Evolutionary conservation across 2,329 filamentous ascomycete genomes (phyloP).

Genomic region (Penicillium digitatum): DNA sequence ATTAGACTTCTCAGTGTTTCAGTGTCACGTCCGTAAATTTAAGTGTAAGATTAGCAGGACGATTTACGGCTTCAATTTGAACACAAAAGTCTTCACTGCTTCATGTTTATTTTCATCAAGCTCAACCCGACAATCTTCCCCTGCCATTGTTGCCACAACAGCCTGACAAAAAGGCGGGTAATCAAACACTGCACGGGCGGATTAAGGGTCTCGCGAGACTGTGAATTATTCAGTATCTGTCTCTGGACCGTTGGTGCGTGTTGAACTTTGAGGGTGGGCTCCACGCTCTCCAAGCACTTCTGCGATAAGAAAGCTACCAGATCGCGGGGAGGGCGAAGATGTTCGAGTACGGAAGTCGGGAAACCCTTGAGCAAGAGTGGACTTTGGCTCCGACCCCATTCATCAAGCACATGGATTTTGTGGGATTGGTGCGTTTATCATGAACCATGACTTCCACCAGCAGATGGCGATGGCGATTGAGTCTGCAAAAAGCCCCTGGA

Average conservation of each 20-base stretch:
- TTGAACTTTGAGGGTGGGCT: constrained; percentile 55
- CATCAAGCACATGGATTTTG: no score
- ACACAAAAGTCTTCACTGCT: constrained; percentile 13
- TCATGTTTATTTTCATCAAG: constrained; percentile 10
- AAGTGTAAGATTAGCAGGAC: neutral
- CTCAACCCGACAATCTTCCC: neutral
- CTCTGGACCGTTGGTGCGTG: constrained; percentile 52
- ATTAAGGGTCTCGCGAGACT: neutral
- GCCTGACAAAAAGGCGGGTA: constrained; percentile 21
- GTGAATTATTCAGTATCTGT: constrained; percentile 38
- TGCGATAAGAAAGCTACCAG: constrained; percentile 19
- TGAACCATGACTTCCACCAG: neutral
- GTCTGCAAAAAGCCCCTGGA: constrained; percentile 4
- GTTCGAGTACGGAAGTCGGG: neutral
- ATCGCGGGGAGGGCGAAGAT: constrained; percentile 1
- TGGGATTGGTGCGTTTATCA: neutral
- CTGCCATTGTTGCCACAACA: constrained; percentile 3
- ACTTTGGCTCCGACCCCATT: neutral
- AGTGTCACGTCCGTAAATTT: no score
- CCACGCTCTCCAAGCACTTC: constrained; percentile 37
- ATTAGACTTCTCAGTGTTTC: neutral
- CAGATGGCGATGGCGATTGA: neutral
- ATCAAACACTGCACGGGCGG: constrained; percentile 12
- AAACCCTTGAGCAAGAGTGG: neutral
- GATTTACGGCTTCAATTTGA: neutral